These are phyloP conservation scores for Cyclotella kingstonii DNA, from an alignment of 108 stramenopile genomes.

Conservation along the genomic window DNA sequence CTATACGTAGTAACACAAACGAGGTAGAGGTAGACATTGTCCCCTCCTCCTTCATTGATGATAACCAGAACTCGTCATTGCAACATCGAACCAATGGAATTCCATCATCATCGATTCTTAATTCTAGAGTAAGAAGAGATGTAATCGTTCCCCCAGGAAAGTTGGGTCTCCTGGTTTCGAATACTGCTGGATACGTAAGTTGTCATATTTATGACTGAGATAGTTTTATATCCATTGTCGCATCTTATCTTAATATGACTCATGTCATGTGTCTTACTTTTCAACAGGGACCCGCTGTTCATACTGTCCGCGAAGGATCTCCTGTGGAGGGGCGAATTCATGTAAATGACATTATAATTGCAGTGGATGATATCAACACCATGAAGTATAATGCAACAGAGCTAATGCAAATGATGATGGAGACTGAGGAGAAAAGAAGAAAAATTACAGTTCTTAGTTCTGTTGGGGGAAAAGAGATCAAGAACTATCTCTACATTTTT, in stretches of 20 bases:
- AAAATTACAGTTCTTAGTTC: slow-evolving; percentile 72
- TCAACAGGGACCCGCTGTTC: slow-evolving; percentile 42
- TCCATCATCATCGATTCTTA: neutral
- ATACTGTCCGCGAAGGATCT: slow-evolving; percentile 55
- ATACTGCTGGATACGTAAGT: slow-evolving; percentile 10
- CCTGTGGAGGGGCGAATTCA: slow-evolving; percentile 69
- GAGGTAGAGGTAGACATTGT: slow-evolving; percentile 14
- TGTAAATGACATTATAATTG: slow-evolving; percentile 76
- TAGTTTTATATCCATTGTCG: too few relatives aligned
- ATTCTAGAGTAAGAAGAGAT: slow-evolving; percentile 21
- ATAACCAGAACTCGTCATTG: neutral
- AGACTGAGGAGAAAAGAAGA: slow-evolving; percentile 49
- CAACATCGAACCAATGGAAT: neutral
- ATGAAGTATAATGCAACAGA: slow-evolving; percentile 67
- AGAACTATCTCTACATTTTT: too few relatives aligned
- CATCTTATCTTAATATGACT: too few relatives aligned
- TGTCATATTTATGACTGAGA: too few relatives aligned
- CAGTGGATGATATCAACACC: slow-evolving; percentile 76
- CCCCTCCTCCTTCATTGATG: slow-evolving; percentile 4
- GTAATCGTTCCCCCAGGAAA: slow-evolving; percentile 67
- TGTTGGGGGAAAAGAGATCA: slow-evolving; percentile 8
- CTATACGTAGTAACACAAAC: neutral
- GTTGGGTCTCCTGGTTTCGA: slow-evolving; percentile 76
- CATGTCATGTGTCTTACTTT: too few relatives aligned
- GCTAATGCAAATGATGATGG: slow-evolving; percentile 72